Percentiles rank a stretch among this genome's conserved stretches.
Conservation (phyloP, 371 early-diverging fungal species). For the Coemansia sp. region DNA sequence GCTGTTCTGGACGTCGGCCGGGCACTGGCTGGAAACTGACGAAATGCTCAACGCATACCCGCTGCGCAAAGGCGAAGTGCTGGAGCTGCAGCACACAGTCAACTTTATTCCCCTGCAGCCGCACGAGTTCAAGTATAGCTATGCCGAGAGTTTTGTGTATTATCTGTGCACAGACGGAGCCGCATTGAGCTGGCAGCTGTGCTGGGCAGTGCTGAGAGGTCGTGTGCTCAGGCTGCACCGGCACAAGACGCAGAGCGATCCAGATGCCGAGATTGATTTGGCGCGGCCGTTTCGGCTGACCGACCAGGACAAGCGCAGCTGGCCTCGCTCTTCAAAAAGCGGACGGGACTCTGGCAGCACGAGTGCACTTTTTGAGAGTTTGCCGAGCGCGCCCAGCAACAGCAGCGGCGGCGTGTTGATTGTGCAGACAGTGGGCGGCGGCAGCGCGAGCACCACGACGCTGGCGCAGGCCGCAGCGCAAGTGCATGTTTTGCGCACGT, state of each 20-base stretch:
- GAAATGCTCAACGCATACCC: constrained; percentile 49
- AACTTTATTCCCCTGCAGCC: constrained; percentile 50
- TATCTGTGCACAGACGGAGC: constrained; percentile 26
- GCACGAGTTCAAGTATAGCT: constrained; percentile 46
- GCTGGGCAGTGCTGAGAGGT: constrained; percentile 46
- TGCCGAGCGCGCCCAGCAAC: not conserved
- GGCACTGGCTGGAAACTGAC: constrained; percentile 51
- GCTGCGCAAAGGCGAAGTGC: constrained; percentile 44
- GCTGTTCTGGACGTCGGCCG: constrained; percentile 51
- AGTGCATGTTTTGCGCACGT: constrained; percentile 24
- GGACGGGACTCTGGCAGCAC: constrained; percentile 8
- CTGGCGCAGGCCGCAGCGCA: constrained; percentile 9
- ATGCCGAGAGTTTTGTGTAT: constrained; percentile 46
- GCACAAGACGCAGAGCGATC: constrained; percentile 25
- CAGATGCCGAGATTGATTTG: constrained; percentile 39
- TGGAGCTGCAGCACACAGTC: constrained; percentile 49
- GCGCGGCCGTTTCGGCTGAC: constrained; percentile 31
- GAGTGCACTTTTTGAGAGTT: constrained; percentile 12
- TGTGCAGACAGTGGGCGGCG: constrained; percentile 18
- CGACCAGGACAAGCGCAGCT: constrained; percentile 41
- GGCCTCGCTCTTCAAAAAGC: constrained; percentile 35
- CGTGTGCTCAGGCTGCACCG: constrained; percentile 34
- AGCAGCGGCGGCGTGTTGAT: constrained; percentile 20
- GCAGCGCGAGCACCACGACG: constrained; percentile 3
- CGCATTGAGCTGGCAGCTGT: constrained; percentile 32